Conservation (phyloP, 23 red algal species). For the Chondrus crispus region DNA sequence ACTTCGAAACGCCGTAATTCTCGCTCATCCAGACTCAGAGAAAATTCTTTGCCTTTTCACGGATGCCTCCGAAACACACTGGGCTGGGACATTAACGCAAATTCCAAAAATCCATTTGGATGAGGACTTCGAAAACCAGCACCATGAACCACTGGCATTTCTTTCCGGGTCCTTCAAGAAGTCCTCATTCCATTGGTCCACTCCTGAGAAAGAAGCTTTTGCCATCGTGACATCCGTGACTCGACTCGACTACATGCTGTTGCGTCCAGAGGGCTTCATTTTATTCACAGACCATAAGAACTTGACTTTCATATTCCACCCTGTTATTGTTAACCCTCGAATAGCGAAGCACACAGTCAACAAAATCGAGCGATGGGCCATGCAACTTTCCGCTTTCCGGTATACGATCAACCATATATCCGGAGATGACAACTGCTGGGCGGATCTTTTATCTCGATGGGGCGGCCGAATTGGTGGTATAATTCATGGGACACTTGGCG, state of each 20-base stretch:
- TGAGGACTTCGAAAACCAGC: not conserved
- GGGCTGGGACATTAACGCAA: not conserved
- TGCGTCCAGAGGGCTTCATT: not conserved
- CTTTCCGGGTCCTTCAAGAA: not conserved
- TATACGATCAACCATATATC: conserved; percentile 2
- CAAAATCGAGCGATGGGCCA: conserved; percentile 1
- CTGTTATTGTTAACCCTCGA: not conserved
- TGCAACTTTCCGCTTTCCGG: not conserved
- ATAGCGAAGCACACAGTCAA: not conserved
- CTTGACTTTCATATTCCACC: conserved; percentile 12
- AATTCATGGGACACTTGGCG: not conserved
- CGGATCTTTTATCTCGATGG: not conserved
- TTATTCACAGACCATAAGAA: conserved; percentile 12
- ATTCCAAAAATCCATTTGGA: not conserved
- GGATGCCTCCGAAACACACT: conserved; percentile 14
- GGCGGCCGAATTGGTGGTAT: not conserved
- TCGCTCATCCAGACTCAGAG: not conserved
- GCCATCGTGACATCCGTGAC: not conserved
- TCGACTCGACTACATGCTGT: not conserved
- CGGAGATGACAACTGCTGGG: conserved; percentile 17
- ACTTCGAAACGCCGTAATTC: not conserved
- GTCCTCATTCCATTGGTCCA: not conserved
- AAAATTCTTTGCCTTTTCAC: not conserved
- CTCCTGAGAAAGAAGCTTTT: not conserved
- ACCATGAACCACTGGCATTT: not conserved